A percentile compares a stretch with the other conserved stretches of the same genome.
Evolutionary conservation across 2,329 filamentous ascomycete species (phyloP).

Genomic region (Neonectria coccinea): DNA sequence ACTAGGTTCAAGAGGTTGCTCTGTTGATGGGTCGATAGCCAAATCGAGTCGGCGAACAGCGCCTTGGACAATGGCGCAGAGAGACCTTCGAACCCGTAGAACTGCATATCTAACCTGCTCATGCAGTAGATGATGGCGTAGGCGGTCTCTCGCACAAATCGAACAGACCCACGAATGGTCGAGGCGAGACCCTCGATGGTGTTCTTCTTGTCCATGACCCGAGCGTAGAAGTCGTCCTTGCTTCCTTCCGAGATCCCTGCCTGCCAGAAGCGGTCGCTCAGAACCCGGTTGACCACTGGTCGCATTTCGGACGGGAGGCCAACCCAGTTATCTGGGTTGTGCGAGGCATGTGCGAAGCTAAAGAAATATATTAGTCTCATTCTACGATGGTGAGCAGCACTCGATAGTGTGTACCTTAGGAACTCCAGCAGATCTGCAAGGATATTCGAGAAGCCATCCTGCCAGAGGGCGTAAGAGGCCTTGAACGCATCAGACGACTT

Average conservation of each 20-base stretch:
- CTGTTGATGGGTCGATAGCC: slow-evolving; percentile 90
- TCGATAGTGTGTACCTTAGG: slow-evolving; percentile 66
- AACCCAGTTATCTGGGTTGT: slow-evolving; percentile 87
- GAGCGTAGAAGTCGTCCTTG: slow-evolving; percentile 95
- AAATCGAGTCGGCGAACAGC: slow-evolving; percentile 83
- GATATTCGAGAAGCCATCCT: slow-evolving; percentile 82
- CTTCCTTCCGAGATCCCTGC: slow-evolving; percentile 95
- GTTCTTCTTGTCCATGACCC: slow-evolving; percentile 87
- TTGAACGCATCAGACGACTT: slow-evolving; percentile 79
- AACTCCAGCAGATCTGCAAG: slow-evolving; percentile 89
- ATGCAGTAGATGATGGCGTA: slow-evolving; percentile 96
- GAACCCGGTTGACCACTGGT: slow-evolving; percentile 80
- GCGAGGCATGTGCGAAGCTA: slow-evolving; percentile 90
- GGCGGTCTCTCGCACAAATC: slow-evolving; percentile 90
- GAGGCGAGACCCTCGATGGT: slow-evolving; percentile 95
- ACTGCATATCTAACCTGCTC: slow-evolving; percentile 85
- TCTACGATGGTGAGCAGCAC: not conserved
- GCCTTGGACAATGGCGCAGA: slow-evolving; percentile 85
- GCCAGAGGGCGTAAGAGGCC: slow-evolving; percentile 85
- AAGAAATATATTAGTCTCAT: slow-evolving; percentile 17
- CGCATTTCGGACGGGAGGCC: slow-evolving; percentile 81
- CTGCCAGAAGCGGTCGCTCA: slow-evolving; percentile 98
- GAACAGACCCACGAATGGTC: slow-evolving; percentile 87
- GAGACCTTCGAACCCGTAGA: slow-evolving; percentile 90
- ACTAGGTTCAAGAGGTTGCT: slow-evolving; percentile 93